Evolutionary conservation across 2,329 filamentous ascomycete genomes (phyloP).

Genomic region (Cytospora piceicola): DNA sequence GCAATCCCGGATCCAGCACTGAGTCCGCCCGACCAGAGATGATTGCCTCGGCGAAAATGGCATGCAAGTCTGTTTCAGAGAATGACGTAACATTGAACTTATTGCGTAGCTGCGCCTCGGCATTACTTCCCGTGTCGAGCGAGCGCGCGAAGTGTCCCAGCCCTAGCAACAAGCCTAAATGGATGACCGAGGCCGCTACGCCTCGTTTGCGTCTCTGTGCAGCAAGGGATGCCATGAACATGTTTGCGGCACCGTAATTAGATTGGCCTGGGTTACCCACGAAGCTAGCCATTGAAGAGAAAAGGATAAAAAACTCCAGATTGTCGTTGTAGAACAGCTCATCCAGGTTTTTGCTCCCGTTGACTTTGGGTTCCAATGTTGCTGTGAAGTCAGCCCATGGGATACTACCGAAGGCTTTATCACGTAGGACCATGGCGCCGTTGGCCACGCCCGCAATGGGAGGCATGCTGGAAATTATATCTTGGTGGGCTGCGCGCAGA

Average conservation of each 20-base stretch:
- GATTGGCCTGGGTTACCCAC: conserved; percentile 41
- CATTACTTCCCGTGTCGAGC: conserved; percentile 14
- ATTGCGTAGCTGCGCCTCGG: not conserved
- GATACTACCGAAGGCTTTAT: conserved; percentile 4
- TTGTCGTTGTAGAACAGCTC: conserved; percentile 32
- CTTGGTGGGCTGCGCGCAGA: not conserved
- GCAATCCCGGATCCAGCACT: too few species aligned
- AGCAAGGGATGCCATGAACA: conserved; percentile 43
- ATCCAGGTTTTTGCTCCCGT: conserved; percentile 22
- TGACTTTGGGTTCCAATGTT: conserved; percentile 11
- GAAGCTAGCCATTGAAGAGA: conserved; percentile 37
- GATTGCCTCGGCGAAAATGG: too few species aligned
- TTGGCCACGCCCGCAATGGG: conserved; percentile 10
- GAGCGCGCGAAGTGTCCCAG: conserved; percentile 44
- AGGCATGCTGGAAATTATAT: not conserved
- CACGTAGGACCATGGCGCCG: conserved; percentile 15
- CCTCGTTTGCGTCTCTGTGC: conserved; percentile 43
- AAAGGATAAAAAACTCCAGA: conserved; percentile 39
- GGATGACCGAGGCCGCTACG: conserved; percentile 43
- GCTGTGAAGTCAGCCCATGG: not conserved
- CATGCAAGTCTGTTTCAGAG: conserved; percentile 45
- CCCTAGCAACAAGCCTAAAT: conserved; percentile 46
- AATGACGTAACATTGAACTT: conserved; percentile 1
- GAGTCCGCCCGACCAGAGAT: too few species aligned
- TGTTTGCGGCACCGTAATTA: conserved; percentile 50